Percentiles rank a stretch among this genome's conserved stretches.
These are phyloP conservation scores for Polygonum aviculare DNA, from an alignment of 148 eudicot species.

Conservation along the genomic window DNA sequence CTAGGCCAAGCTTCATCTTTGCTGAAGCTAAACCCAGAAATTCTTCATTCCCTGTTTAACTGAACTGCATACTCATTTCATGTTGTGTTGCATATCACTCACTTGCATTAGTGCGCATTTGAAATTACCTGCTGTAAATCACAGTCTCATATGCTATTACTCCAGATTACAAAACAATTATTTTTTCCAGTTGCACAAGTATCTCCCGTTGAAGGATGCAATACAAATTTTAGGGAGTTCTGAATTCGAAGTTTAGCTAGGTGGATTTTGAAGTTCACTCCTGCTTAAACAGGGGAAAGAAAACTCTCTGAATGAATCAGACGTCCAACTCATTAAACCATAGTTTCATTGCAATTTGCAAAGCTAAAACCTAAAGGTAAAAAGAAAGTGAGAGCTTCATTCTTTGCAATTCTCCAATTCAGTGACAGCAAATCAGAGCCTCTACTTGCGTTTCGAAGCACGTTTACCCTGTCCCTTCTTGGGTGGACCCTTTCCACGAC, in stretches of 20 bases:
- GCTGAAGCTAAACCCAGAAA: conserved; percentile 42
- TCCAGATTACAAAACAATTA: not conserved
- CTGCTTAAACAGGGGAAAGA: not conserved
- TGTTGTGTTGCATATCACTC: not conserved
- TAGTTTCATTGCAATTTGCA: not conserved
- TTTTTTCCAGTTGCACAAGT: not conserved
- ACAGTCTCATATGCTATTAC: not conserved
- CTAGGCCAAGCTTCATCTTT: conserved; percentile 38
- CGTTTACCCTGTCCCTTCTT: conserved; percentile 93
- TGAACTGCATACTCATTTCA: conserved; percentile 14
- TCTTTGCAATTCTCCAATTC: not conserved
- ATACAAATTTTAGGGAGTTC: too few relatives aligned
- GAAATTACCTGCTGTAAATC: not conserved
- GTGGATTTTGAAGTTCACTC: not conserved
- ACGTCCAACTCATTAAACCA: not conserved
- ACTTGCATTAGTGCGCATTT: not conserved
- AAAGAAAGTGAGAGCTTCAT: not conserved
- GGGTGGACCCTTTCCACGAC: conserved; percentile 83
- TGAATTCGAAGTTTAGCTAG: too few relatives aligned
- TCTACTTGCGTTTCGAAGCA: conserved; percentile 71
- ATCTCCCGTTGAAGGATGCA: not conserved
- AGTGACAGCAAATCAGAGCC: not conserved
- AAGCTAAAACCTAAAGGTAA: not conserved
- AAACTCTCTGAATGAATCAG: not conserved
- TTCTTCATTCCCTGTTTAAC: conserved; percentile 42